A percentile compares a stretch with the other conserved stretches of the same genome.
These are phyloP conservation scores for Lotus japonicus DNA, from an alignment of 306 rosid genomes.

Conservation along the genomic window DNA sequence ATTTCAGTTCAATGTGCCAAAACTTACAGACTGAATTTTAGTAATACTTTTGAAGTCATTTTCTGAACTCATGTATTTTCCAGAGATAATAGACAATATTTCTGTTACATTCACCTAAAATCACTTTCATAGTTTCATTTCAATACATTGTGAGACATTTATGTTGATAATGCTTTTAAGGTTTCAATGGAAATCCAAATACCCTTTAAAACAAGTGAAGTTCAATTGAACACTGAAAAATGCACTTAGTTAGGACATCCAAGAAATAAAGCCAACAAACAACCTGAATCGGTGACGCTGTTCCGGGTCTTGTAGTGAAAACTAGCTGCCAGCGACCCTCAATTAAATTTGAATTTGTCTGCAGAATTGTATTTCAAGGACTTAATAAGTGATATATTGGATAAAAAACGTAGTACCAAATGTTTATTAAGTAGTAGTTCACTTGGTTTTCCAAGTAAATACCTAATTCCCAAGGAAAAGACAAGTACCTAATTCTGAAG, in stretches of 20 bases:
- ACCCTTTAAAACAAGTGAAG: neutral
- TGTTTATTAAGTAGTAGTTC: too few species aligned
- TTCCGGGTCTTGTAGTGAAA: constrained; percentile 90
- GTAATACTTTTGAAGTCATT: neutral
- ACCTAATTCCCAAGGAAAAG: too few species aligned
- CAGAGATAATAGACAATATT: neutral
- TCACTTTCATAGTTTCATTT: too few species aligned
- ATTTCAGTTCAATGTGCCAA: constrained; percentile 7
- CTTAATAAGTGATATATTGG: neutral
- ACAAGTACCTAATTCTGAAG: neutral
- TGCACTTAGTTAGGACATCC: neutral
- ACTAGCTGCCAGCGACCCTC: constrained; percentile 93
- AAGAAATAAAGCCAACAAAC: neutral
- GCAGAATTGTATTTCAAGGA: constrained; percentile 21
- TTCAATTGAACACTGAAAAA: neutral
- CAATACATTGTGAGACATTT: too few species aligned
- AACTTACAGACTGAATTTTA: neutral
- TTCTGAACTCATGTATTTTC: too few species aligned
- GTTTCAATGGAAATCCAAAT: too few species aligned
- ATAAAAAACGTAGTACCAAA: neutral
- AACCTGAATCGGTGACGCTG: constrained; percentile 93
- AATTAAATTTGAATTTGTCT: constrained; percentile 70
- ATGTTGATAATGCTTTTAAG: too few species aligned
- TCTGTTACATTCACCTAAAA: too few species aligned
- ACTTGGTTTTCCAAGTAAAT: too few species aligned